These are phyloP conservation scores for Phoenix dactylifera DNA, from an alignment of 176 grass and related monocot genomes.

Conservation along the genomic window DNA sequence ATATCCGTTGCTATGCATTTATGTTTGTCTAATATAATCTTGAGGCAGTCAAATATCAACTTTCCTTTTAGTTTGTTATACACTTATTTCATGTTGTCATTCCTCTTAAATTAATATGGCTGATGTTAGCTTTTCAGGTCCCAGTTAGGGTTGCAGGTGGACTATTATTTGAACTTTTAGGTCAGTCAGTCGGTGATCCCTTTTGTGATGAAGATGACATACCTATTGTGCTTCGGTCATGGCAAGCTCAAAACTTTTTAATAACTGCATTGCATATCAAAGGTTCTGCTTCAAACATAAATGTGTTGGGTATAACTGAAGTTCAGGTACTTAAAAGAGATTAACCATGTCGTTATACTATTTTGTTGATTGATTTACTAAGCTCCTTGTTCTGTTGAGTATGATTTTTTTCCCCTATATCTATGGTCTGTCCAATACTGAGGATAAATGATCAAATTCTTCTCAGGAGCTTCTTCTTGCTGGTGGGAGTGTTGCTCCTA, in stretches of 20 bases:
- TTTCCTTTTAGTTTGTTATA: too few relatives aligned
- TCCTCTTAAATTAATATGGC: slow-evolving; percentile 13
- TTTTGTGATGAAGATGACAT: slow-evolving; percentile 78
- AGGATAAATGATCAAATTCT: slow-evolving; percentile 17
- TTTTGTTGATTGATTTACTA: too few relatives aligned
- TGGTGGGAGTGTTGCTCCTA: slow-evolving; percentile 86
- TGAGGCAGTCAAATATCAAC: too few relatives aligned
- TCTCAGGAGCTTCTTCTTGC: slow-evolving; percentile 79
- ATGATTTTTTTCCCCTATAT: too few relatives aligned
- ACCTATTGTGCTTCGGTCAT: slow-evolving; percentile 83
- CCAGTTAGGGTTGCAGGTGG: slow-evolving; percentile 93
- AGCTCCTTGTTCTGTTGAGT: too few relatives aligned
- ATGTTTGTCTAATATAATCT: too few relatives aligned
- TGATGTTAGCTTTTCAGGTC: slow-evolving; percentile 59
- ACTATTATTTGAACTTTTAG: slow-evolving; percentile 92
- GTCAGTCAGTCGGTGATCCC: slow-evolving; percentile 85
- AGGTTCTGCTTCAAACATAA: slow-evolving; percentile 61
- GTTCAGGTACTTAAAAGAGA: slow-evolving; percentile 52
- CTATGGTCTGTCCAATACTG: too few relatives aligned
- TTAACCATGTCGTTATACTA: not conserved
- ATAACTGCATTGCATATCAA: slow-evolving; percentile 88
- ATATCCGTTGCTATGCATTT: too few relatives aligned
- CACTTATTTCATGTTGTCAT: too few relatives aligned
- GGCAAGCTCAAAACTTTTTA: slow-evolving; percentile 89
- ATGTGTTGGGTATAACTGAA: slow-evolving; percentile 98